Conservation (phyloP, 345 rosid species). For the Acer yangbiense region DNA sequence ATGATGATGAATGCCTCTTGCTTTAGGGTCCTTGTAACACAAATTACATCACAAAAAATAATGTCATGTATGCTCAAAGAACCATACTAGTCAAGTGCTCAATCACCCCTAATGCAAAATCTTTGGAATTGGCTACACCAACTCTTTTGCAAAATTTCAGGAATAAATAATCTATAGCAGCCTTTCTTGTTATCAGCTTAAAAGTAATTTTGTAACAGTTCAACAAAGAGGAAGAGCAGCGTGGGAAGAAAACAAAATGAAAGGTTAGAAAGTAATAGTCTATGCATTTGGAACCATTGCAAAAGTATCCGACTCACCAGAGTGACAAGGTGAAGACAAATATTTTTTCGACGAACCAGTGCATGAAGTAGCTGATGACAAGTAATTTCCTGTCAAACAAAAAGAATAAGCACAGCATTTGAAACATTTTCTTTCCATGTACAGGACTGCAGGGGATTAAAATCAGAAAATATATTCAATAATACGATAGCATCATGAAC, state of each 20-base stretch:
- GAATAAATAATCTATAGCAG: not conserved
- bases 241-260: not conserved
- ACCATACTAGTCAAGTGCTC: not conserved
- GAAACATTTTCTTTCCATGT: not conserved
- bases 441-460: not conserved
- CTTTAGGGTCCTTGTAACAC: not conserved
- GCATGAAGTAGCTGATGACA: conserved; percentile 84
- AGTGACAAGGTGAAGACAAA: conserved; percentile 74
- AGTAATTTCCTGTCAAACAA: conserved; percentile 58
- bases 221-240: not conserved
- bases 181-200: not conserved
- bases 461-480: not conserved
- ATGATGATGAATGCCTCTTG: not conserved
- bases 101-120: not conserved
- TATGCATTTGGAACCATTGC: not conserved
- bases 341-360: conserved; percentile 75
- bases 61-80: not conserved
- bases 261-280: not conserved
- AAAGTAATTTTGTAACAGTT: not conserved
- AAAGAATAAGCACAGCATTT: conserved; percentile 10
- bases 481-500: not conserved
- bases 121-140: not conserved
- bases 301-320: conserved; percentile 60
- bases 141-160: not conserved
- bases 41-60: not conserved